phyloP scores from a whole-genome alignment of 2,329 filamentous ascomycete genomes.

The Colletotrichum gigasporum region DNA sequence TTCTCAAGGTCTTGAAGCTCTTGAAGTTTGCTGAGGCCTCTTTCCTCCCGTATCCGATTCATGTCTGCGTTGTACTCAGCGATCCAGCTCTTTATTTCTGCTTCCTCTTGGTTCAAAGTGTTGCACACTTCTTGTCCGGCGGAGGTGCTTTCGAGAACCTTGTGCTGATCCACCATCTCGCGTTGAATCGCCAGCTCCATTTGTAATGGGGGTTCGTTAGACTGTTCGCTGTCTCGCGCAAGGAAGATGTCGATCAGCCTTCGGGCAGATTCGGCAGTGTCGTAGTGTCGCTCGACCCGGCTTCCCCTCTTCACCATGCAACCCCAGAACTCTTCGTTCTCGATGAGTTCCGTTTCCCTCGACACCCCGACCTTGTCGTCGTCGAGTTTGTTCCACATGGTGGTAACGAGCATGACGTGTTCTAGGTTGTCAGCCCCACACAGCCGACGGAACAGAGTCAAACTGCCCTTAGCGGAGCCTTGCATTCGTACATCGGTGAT shows the following conservation, averaged over 20 bases:
- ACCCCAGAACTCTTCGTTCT: conserved; percentile 25
- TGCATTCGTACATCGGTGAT: conserved; percentile 42
- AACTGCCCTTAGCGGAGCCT: conserved; percentile 45
- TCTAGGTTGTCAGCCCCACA: conserved; percentile 44
- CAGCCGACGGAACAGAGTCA: conserved; percentile 49
- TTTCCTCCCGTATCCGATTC: neutral
- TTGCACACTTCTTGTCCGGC: conserved; percentile 7
- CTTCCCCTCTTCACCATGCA: conserved; percentile 13
- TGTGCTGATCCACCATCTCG: conserved; percentile 2
- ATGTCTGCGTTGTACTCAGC: neutral
- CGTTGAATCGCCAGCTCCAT: conserved; percentile 7
- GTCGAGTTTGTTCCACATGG: conserved; percentile 41
- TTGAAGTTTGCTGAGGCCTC: neutral
- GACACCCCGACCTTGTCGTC: conserved; percentile 24
- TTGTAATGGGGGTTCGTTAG: neutral
- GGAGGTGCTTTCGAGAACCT: conserved; percentile 1
- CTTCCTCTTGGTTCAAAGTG: neutral
- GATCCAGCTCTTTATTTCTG: neutral
- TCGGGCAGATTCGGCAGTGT: neutral
- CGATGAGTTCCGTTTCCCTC: conserved; percentile 17
- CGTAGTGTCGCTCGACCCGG: neutral
- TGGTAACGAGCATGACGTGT: conserved; percentile 47
- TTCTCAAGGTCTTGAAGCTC: neutral
- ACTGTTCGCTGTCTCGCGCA: neutral
- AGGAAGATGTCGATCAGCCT: neutral